These are phyloP conservation scores for Penicillium janthinellum DNA, from an alignment of 2,329 filamentous ascomycete genomes.

Conservation along the genomic window DNA sequence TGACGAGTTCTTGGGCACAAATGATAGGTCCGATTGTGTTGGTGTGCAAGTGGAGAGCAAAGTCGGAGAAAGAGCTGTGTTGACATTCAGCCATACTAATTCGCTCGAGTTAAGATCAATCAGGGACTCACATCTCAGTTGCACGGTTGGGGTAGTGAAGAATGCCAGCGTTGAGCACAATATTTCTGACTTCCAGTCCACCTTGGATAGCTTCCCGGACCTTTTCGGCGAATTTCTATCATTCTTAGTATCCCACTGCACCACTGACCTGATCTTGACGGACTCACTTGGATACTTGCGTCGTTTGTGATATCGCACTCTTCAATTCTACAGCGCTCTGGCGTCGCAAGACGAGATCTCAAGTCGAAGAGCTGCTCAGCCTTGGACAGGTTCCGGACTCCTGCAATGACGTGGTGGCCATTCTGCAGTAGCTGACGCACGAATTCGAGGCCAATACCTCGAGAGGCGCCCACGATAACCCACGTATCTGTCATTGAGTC, in stretches of 20 bases:
- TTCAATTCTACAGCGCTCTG: conserved; percentile 44
- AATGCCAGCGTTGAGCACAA: conserved; percentile 60
- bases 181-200: conserved; percentile 52
- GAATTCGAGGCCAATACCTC: conserved; percentile 53
- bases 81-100: neutral
- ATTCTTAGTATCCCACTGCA: neutral
- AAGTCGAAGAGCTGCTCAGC: conserved; percentile 28
- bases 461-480: conserved; percentile 36
- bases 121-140: conserved; percentile 49
- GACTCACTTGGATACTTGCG: conserved; percentile 52
- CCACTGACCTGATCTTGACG: conserved; percentile 10
- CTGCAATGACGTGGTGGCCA: conserved; percentile 55
- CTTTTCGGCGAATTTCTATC: conserved; percentile 1
- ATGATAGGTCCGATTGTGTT: conserved; percentile 63
- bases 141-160: conserved; percentile 60
- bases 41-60: conserved; percentile 58
- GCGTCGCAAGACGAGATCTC: conserved; percentile 18
- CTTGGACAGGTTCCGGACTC: conserved; percentile 49
- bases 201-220: conserved; percentile 35
- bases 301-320: conserved; percentile 58
- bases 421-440: conserved; percentile 52
- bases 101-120: neutral
- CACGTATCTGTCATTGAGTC: conserved; percentile 26
- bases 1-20: conserved; percentile 55
- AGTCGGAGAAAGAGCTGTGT: conserved; percentile 54